Evolutionary conservation across 371 early-diverging fungal species (phyloP).

Genomic region (Mortierella sp.): DNA sequence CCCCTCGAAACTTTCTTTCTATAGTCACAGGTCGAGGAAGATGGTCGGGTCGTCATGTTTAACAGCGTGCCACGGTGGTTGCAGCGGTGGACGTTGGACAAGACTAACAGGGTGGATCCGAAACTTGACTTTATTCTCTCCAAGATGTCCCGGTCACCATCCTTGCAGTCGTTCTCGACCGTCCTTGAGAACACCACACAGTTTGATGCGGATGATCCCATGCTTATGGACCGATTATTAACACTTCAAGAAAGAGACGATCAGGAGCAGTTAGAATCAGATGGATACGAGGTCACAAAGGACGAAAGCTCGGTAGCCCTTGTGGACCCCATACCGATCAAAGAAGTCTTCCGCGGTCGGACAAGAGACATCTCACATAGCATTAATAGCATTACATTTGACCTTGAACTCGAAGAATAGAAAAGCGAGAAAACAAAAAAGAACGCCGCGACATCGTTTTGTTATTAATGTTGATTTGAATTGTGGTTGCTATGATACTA

Average conservation of each 20-base stretch:
- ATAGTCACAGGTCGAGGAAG: constrained; percentile 35
- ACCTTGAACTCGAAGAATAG: background rate
- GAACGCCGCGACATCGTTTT: too few relatives aligned
- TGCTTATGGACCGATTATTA: background rate
- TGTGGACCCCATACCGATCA: background rate
- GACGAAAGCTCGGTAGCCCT: background rate
- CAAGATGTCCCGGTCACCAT: constrained; percentile 9
- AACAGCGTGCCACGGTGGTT: constrained; percentile 47
- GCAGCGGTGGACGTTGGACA: constrained; percentile 45
- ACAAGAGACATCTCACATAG: constrained; percentile 9
- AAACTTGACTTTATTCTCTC: constrained; percentile 25
- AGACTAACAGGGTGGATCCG: constrained; percentile 22
- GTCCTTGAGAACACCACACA: background rate
- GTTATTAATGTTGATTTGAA: too few relatives aligned
- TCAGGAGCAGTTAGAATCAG: background rate
- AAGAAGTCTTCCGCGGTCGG: background rate
- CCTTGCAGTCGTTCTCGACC: constrained; percentile 10
- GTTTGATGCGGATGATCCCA: constrained; percentile 9
- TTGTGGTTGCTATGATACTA: too few relatives aligned
- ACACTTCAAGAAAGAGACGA: background rate
- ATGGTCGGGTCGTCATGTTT: constrained; percentile 43
- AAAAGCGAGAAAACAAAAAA: background rate
- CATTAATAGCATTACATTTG: background rate
- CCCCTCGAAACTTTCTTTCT: too few relatives aligned
- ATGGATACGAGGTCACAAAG: background rate